Evolutionary conservation across 108 stramenopile species (phyloP).

Genomic region (Cyclotella cryptica): DNA sequence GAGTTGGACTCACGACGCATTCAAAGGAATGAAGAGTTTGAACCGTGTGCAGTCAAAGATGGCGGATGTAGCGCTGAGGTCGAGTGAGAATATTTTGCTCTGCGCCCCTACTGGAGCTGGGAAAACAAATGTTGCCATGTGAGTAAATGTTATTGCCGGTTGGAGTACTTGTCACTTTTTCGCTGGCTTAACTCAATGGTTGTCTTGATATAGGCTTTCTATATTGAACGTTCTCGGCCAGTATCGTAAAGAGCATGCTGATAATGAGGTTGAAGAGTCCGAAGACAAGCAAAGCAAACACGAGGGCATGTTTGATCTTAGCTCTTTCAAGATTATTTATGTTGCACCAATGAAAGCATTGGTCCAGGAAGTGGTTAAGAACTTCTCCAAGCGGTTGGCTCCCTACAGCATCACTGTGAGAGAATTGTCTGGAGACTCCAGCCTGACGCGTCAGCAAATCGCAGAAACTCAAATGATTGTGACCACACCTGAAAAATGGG

Average conservation of each 20-base stretch:
- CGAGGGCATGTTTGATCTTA: slow-evolving; percentile 75
- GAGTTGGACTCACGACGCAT: slow-evolving; percentile 93
- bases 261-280: slow-evolving; percentile 39
- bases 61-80: slow-evolving; percentile 85
- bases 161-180: not conserved
- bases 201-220: slow-evolving; percentile 62
- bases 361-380: slow-evolving; percentile 98
- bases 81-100: slow-evolving; percentile 94
- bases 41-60: slow-evolving; percentile 98
- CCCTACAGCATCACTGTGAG: slow-evolving; percentile 91
- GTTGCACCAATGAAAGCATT: slow-evolving; percentile 99
- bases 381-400: slow-evolving; percentile 92
- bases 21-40: slow-evolving; percentile 93
- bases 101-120: slow-evolving; percentile 99
- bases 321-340: slow-evolving; percentile 98
- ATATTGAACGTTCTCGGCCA: slow-evolving; percentile 97
- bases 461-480: slow-evolving; percentile 98
- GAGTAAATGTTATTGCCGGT: not conserved
- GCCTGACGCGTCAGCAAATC: slow-evolving; percentile 96
- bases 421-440: slow-evolving; percentile 98
- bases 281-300: slow-evolving; percentile 61
- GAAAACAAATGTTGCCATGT: slow-evolving; percentile 95
- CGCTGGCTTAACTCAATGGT: not conserved
- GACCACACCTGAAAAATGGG: slow-evolving; percentile 99
- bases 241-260: slow-evolving; percentile 68